These are phyloP conservation scores for Acanthamoeba castellanii DNA, from an alignment of 208 protist genomes.

Conservation along the genomic window DNA sequence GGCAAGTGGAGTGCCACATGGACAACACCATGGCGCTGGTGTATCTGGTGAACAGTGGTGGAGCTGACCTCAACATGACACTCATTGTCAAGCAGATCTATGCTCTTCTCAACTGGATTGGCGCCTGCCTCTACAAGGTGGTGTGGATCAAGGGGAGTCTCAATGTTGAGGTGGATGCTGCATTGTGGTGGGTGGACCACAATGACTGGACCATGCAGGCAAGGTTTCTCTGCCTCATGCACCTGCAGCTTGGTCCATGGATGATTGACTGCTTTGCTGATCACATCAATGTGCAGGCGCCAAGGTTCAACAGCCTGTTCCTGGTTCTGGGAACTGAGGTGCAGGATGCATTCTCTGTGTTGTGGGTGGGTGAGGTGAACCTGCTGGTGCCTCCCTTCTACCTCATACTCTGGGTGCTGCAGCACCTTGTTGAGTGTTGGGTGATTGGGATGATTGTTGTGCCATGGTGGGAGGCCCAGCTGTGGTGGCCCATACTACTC, in stretches of 20 bases:
- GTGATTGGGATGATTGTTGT: neutral
- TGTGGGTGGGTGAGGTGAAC: neutral
- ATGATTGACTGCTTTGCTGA: neutral
- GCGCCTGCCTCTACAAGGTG: neutral
- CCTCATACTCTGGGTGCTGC: neutral
- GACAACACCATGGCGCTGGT: neutral
- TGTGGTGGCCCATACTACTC: neutral
- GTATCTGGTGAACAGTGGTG: neutral
- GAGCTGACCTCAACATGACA: neutral
- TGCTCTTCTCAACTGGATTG: neutral
- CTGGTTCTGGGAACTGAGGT: neutral
- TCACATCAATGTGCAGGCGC: neutral
- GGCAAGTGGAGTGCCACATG: conserved; percentile 9
- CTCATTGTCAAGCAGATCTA: neutral
- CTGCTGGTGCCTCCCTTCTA: neutral
- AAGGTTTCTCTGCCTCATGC: neutral
- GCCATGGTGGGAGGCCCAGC: neutral
- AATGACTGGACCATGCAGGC: neutral
- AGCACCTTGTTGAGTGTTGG: neutral
- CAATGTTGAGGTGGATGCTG: neutral
- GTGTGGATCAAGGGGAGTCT: conserved; percentile 15
- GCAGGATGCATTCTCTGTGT: neutral
- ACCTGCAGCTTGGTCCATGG: neutral
- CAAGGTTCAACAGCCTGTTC: neutral
- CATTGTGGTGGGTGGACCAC: neutral